Base-by-base conservation (phyloP, 2,329 filamentous ascomycete genomes). In the Aureobasidium namibiae region DNA sequence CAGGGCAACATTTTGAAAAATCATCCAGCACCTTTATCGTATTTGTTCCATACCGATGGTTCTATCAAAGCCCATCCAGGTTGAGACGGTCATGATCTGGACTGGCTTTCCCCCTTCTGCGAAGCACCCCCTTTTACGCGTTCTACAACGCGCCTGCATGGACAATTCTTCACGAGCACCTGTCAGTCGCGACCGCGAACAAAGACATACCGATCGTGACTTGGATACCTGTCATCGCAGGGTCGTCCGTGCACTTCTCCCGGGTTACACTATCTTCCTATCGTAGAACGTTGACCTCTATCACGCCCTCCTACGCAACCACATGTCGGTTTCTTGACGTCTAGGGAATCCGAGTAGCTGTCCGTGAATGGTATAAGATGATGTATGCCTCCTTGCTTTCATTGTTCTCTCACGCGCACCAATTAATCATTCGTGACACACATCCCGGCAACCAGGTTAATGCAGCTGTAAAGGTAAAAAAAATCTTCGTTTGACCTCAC, bases 131-230 rank as follows among this genome's bases (percentile, higher is more conserved):
- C 54, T 49, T 58, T 58, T n/a, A 49, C 54, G 54, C 54, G 54
- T 58, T 49, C 52, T 49, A 33, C 54, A 58, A 58, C 54, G 54
- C 44, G 36, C 54, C 42, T 58, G 54, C 54, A 58, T 58, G 54
- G 41, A 34, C 54, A 58, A 49, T 16, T 48, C 44, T 48, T 48
- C 54, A 39, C 44, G 44, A 41, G 31, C 31, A 39, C 21, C 33
- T 57, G 53, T 57, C 42, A 39, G 18, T 38, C 42, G 53, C 53
- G 39, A 11, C 38, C 9, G 18, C 7, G 42, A 46, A 38, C 53
- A 57, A 57, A 57, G 54, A 56, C 53, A 26, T 46, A 36, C 38
- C 31, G 29, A 36, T 56, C 52, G 52, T 31, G 42, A 48, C 54
- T 58, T 29, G 21, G 23, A 39, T 41, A 49, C 44, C 42, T 49